phyloP scores from a whole-genome alignment of 495 filamentous ascomycete species.

The Tuber aestivum region DNA sequence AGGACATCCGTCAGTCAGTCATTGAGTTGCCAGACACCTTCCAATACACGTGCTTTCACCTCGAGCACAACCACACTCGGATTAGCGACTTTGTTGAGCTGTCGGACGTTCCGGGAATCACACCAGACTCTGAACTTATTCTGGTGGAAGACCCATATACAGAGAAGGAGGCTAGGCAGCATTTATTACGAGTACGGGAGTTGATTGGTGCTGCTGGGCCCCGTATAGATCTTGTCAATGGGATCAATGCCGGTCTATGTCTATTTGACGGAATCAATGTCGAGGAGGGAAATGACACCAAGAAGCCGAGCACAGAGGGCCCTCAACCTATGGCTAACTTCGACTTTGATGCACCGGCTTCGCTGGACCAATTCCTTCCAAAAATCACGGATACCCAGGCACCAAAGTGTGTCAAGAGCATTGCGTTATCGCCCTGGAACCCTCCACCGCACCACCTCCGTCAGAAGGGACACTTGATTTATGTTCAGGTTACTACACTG shows the following conservation, averaged over 20 bases:
- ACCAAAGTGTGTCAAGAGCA: conserved; percentile 82
- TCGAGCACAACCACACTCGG: conserved; percentile 74
- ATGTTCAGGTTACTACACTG: conserved; percentile 77
- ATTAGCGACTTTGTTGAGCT: conserved; percentile 95
- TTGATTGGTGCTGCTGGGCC: conserved; percentile 86
- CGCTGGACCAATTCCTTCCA: conserved; percentile 66
- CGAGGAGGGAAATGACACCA: conserved; percentile 46
- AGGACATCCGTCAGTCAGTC: conserved; percentile 94
- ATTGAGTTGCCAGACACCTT: conserved; percentile 88
- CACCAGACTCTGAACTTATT: conserved; percentile 64
- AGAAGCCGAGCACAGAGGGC: conserved; percentile 50
- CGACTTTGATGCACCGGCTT: conserved; percentile 63
- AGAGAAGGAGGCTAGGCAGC: conserved; percentile 95
- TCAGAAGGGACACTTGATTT: conserved; percentile 88
- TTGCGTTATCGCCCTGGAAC: conserved; percentile 90
- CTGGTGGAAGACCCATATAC: conserved; percentile 96
- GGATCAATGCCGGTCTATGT: conserved; percentile 77
- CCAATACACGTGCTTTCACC: conserved; percentile 98
- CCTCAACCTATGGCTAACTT: conserved; percentile 59
- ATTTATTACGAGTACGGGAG: conserved; percentile 82
- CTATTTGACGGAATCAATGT: conserved; percentile 69
- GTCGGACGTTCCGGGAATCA: conserved; percentile 78
- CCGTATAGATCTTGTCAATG: conserved; percentile 79
- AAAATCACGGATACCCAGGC: conserved; percentile 52
- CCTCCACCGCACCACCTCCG: conserved; percentile 85